Evolutionary conservation across 768 basidiomycete genomes (phyloP).

Genomic region (Russula vinacea): DNA sequence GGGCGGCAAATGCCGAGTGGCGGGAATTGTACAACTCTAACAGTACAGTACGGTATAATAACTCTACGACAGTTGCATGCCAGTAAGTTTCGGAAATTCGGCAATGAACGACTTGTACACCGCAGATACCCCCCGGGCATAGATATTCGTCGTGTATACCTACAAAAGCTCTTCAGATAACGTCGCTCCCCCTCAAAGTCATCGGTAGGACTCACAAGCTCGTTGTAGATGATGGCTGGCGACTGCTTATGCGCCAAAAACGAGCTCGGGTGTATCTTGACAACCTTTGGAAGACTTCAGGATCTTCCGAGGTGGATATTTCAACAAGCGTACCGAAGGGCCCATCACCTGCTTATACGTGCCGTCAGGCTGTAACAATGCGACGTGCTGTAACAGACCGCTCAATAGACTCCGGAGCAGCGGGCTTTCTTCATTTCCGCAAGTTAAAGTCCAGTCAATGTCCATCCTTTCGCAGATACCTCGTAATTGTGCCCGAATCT

Average conservation of each 20-base stretch:
- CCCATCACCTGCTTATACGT: constrained; percentile 83
- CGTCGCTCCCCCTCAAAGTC: background rate
- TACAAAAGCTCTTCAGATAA: constrained; percentile 33
- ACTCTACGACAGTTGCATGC: constrained; percentile 7
- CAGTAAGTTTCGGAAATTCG: constrained; percentile 26
- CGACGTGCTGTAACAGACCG: constrained; percentile 81
- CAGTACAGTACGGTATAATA: background rate
- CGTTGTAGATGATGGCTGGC: constrained; percentile 88
- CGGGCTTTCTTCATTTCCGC: constrained; percentile 62
- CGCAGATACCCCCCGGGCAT: constrained; percentile 87
- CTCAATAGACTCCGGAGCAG: constrained; percentile 69
- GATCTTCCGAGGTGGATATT: background rate
- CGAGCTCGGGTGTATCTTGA: constrained; percentile 93
- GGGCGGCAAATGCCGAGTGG: constrained; percentile 16
- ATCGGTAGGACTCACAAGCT: constrained; percentile 61
- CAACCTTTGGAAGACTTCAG: constrained; percentile 43
- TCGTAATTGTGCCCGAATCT: constrained; percentile 77
- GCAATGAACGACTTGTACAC: constrained; percentile 59
- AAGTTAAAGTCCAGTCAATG: constrained; percentile 57
- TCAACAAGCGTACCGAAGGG: constrained; percentile 48
- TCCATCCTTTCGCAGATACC: constrained; percentile 56
- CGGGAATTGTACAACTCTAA: background rate
- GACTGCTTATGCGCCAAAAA: constrained; percentile 76
- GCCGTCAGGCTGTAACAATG: constrained; percentile 80
- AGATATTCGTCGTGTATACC: constrained; percentile 80